Base-by-base conservation (phyloP, 169 alveolate genomes). In the Plasmodium cynomolgi region DNA sequence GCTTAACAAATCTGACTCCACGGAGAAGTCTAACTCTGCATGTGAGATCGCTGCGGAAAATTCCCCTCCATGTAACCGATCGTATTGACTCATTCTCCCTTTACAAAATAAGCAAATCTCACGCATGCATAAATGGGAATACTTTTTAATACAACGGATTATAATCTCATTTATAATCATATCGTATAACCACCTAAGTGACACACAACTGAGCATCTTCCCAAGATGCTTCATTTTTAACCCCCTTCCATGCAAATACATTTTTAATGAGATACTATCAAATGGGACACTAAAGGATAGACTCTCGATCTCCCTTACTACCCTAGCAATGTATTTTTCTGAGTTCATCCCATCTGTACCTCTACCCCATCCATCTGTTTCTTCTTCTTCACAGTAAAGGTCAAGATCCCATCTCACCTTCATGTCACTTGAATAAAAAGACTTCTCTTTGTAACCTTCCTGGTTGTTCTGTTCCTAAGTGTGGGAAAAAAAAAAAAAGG, bases 81-180 rank as follows among this genome's bases (percentile, higher is more conserved):
- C 62, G 39, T 56, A 47, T 1, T 44, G 47, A 33, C 9, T 47
- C 33, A 86, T 44, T n/a, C 41, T 74, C 33, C 62, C 56, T 54
- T 77, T 86, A 20, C 81, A 86, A 77, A 86, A 86, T 77, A 86
- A 34, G 17, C 86, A 86, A 11, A 86, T 77, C 81, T 86, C 93
- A 15, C 93, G 79, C 33, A 54, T 54, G 31, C 88, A 74, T 20
- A 6, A 37, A 50, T 54, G 34, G 56, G 47, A 29, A 47, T 23
- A 86, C 15, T 29, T 74, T 50, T 86, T 86, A 7, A 86, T 54
- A 29, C 93, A 86, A 23, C 93, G 93, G 20, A 86, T 86, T 34
- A 86, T 31, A 75, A 86, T 75, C 33, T 86, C 93, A 50, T 50
- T 75, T 50, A 17, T 5, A 23, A 86, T 20, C 80, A 86, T 86